Conservation (phyloP, 2,329 filamentous ascomycete genomes). For the Colletotrichum tamarilloi region DNA sequence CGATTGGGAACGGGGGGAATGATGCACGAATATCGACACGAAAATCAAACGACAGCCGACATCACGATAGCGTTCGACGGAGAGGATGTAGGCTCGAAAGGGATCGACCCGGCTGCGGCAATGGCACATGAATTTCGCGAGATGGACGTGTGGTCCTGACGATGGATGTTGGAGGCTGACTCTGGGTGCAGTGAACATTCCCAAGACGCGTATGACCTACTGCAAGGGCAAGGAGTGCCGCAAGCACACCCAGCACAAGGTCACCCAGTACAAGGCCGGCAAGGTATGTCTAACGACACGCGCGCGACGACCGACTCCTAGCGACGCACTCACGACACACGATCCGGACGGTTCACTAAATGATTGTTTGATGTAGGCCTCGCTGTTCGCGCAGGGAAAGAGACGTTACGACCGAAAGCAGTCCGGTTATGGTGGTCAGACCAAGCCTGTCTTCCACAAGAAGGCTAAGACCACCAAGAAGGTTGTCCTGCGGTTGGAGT, state of each 20-base stretch:
- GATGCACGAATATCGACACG: background rate
- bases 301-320: conserved; percentile 31
- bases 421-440: conserved; percentile 99
- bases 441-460: conserved; percentile 99
- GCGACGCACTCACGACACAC: background rate
- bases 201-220: conserved; percentile 97
- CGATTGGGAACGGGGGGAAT: conserved; percentile 9
- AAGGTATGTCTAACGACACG: conserved; percentile 66
- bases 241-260: conserved; percentile 92
- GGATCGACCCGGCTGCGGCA: conserved; percentile 24
- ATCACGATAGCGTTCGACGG: background rate
- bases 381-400: conserved; percentile 98
- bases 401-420: conserved; percentile 99
- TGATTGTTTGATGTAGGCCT: conserved; percentile 68
- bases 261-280: conserved; percentile 97
- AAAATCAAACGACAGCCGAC: background rate
- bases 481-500: conserved; percentile 98
- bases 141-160: background rate
- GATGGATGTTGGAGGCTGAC: conserved; percentile 42
- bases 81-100: background rate
- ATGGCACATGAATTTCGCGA: conserved; percentile 2
- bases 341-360: conserved; percentile 1
- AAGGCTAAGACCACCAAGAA: conserved; percentile 99
- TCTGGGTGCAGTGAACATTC: conserved; percentile 88
- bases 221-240: conserved; percentile 97